A percentile compares a stretch with the other conserved stretches of the same genome.
Conservation (phyloP, 768 basidiomycete genomes). For the Hydnomerulius pinastri region DNA sequence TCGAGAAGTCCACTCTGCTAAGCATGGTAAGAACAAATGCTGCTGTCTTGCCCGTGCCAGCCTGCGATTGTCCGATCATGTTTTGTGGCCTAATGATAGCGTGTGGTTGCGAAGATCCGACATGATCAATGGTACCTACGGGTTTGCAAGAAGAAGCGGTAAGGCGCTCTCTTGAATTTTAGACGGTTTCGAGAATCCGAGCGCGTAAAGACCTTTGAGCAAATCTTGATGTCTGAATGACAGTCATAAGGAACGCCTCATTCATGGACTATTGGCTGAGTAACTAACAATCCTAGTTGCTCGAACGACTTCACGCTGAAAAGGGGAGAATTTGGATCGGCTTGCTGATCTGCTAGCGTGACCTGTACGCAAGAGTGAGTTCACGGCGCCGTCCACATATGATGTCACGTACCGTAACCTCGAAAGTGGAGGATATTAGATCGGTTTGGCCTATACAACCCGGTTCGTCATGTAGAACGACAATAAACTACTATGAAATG, state of each 20-base stretch:
- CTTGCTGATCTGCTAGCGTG: conserved; percentile 94
- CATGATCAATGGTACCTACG: conserved; percentile 52
- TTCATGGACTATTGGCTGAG: not conserved
- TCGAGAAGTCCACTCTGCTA: conserved; percentile 83
- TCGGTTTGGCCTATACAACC: too few species aligned
- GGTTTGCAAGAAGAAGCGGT: conserved; percentile 85
- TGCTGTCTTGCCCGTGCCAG: conserved; percentile 98
- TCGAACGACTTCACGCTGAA: conserved; percentile 94
- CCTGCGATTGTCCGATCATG: conserved; percentile 99
- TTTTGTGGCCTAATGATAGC: conserved; percentile 80
- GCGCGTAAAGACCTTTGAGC: conserved; percentile 90
- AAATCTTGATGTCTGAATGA: conserved; percentile 75
- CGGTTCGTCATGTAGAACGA: too few species aligned
- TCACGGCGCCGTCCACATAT: not conserved
- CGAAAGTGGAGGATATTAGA: conserved; percentile 78
- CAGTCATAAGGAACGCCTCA: not conserved
- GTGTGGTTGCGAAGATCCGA: conserved; percentile 7
- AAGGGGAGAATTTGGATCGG: conserved; percentile 93
- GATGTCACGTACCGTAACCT: conserved; percentile 64
- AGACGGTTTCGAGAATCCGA: conserved; percentile 97
- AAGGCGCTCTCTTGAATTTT: conserved; percentile 98
- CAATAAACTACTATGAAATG: too few species aligned
- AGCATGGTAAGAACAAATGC: conserved; percentile 98
- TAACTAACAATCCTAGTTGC: conserved; percentile 86
- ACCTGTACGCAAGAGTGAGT: conserved; percentile 53